These are phyloP conservation scores for Aspergillus sp. DNA, from an alignment of 2,329 filamentous ascomycete genomes.

Conservation along the genomic window DNA sequence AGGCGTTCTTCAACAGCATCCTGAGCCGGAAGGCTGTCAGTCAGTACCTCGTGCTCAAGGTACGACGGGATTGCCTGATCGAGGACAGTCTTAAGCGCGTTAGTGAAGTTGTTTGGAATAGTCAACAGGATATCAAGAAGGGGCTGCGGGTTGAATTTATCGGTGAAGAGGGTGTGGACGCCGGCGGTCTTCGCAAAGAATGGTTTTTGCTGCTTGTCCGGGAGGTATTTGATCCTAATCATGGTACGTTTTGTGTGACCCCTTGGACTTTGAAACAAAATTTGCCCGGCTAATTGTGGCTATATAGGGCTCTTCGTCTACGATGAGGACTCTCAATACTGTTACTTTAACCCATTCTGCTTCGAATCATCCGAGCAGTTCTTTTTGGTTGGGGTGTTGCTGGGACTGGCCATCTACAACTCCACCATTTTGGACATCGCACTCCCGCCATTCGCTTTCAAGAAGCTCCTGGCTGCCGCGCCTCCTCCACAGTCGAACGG, in stretches of 20 bases:
- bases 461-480: constrained; percentile 71
- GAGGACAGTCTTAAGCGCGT: constrained; percentile 81
- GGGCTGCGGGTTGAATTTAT: constrained; percentile 75
- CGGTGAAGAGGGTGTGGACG: constrained; percentile 86
- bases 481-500: constrained; percentile 49
- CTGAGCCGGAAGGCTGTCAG: constrained; percentile 64
- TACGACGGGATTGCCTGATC: constrained; percentile 76
- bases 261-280: neutral
- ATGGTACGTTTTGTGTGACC: constrained; percentile 51
- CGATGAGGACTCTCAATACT: constrained; percentile 81
- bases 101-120: constrained; percentile 72
- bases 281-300: neutral
- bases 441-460: constrained; percentile 79
- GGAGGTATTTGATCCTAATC: constrained; percentile 83
- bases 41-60: constrained; percentile 67
- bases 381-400: constrained; percentile 77
- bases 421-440: constrained; percentile 86
- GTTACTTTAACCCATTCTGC: constrained; percentile 86
- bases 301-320: constrained; percentile 75
- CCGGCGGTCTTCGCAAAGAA: constrained; percentile 81
- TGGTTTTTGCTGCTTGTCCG: constrained; percentile 85
- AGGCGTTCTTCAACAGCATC: constrained; percentile 87
- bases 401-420: constrained; percentile 89
- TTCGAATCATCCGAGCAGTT: constrained; percentile 90
- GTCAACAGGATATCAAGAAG: constrained; percentile 82